A percentile compares a stretch with the other conserved stretches of the same genome.
Conservation (phyloP, 805 yeast species). For the Yamadazyma insecticola region DNA sequence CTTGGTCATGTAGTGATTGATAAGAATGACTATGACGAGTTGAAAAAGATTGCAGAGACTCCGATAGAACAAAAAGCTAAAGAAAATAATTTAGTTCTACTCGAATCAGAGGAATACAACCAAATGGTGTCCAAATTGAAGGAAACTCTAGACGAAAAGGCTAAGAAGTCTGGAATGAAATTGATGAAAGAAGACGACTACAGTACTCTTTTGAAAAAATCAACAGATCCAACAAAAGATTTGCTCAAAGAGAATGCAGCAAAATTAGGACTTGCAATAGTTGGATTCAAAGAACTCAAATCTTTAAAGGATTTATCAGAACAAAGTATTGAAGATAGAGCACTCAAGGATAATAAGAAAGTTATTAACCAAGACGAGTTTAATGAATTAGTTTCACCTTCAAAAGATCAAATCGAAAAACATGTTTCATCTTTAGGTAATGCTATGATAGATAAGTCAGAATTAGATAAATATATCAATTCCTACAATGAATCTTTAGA, state of each 20-base stretch:
- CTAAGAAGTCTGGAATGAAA: too few species aligned
- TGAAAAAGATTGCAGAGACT: conserved; percentile 1
- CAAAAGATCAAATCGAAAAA: conserved; percentile 10
- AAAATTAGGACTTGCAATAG: conserved; percentile 1
- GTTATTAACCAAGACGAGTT: conserved; percentile 7
- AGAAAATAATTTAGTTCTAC: conserved; percentile 1
- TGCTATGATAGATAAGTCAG: conserved; percentile 11
- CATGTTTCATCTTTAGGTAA: conserved; percentile 12
- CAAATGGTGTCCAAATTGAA: background rate
- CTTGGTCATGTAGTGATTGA: conserved; percentile 7
- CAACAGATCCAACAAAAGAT: conserved; percentile 6
- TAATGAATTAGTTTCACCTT: conserved; percentile 5
- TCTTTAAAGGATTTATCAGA: background rate
- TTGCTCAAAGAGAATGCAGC: background rate
- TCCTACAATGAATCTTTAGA: conserved; percentile 4
- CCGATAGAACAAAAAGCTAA: conserved; percentile 7
- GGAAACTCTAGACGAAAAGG: conserved; percentile 7
- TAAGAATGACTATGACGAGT: background rate
- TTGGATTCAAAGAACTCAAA: background rate
- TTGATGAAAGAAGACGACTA: background rate
- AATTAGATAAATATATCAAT: conserved; percentile 5
- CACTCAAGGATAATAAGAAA: conserved; percentile 10
- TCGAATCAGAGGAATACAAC: too few species aligned
- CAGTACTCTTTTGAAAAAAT: too few species aligned
- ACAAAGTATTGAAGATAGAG: conserved; percentile 14